These are phyloP conservation scores for Metschnikowia chrysomelidarum DNA, from an alignment of 805 yeast species.

Conservation along the genomic window DNA sequence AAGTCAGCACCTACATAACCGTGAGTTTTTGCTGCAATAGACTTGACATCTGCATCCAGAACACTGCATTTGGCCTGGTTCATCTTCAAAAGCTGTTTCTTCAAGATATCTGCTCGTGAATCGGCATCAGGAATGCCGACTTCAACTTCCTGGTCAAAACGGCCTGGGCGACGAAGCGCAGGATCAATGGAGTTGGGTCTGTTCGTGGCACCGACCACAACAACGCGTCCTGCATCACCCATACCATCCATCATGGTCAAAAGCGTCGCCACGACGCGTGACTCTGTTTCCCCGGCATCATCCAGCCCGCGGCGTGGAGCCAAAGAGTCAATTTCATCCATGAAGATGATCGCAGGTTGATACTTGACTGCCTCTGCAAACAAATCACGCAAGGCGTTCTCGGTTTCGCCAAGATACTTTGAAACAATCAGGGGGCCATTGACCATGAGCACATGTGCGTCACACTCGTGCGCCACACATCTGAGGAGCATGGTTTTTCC, in stretches of 20 bases:
- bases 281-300: slow-evolving; percentile 87
- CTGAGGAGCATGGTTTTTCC: slow-evolving; percentile 89
- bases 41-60: slow-evolving; percentile 51
- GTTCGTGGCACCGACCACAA: slow-evolving; percentile 73
- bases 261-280: slow-evolving; percentile 85
- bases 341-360: slow-evolving; percentile 84
- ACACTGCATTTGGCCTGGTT: slow-evolving; percentile 45
- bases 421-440: slow-evolving; percentile 92
- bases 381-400: slow-evolving; percentile 72
- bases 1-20: slow-evolving; percentile 98
- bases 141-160: slow-evolving; percentile 88
- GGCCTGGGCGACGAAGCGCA: slow-evolving; percentile 79
- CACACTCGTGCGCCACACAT: slow-evolving; percentile 73
- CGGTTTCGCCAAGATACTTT: slow-evolving; percentile 93
- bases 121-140: slow-evolving; percentile 88
- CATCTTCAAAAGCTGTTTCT: slow-evolving; percentile 58
- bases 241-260: slow-evolving; percentile 79
- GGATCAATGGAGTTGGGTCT: slow-evolving; percentile 68
- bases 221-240: slow-evolving; percentile 62
- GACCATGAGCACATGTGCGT: slow-evolving; percentile 82
- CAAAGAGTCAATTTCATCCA: slow-evolving; percentile 92
- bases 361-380: slow-evolving; percentile 82
- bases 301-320: slow-evolving; percentile 84
- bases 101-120: slow-evolving; percentile 71
- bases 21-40: slow-evolving; percentile 76